A percentile compares a stretch with the other conserved stretches of the same genome.
Conservation (phyloP, 345 rosid species). For the Citrus reticulata region DNA sequence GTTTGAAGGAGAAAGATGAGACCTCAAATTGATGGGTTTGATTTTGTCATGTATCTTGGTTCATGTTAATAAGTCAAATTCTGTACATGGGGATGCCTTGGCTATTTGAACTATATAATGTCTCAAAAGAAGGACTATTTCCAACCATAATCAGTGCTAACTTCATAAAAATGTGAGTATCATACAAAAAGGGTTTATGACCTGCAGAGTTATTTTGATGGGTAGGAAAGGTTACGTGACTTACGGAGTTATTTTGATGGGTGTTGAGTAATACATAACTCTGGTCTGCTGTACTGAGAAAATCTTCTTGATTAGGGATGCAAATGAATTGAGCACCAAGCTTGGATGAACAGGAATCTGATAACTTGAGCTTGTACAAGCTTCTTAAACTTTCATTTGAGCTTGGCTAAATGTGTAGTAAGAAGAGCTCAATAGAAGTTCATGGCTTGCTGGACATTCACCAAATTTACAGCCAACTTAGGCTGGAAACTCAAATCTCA, state of each 20-base stretch:
- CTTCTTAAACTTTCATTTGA: not conserved
- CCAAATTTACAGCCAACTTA: not conserved
- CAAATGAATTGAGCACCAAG: not conserved
- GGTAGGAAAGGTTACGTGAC: not conserved
- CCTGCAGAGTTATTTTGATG: not conserved
- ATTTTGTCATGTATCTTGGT: not conserved
- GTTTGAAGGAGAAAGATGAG: not conserved
- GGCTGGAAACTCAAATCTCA: not conserved
- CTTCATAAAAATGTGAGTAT: not conserved
- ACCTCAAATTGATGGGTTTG: not conserved
- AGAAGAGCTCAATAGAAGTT: not conserved
- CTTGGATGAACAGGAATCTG: not conserved
- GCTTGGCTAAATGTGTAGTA: not conserved
- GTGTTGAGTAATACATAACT: not conserved
- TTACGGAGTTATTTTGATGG: not conserved
- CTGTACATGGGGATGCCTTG: not conserved
- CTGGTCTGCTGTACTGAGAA: not conserved
- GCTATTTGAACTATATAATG: not conserved
- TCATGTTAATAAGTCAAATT: not conserved
- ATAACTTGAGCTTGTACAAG: not conserved
- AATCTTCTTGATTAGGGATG: not conserved
- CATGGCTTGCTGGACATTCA: not conserved
- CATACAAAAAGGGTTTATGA: not conserved
- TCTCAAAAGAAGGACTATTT: not conserved
- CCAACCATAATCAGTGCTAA: not conserved